phyloP scores from a whole-genome alignment of 208 protist species.

The Crithidia acanthocephali region DNA sequence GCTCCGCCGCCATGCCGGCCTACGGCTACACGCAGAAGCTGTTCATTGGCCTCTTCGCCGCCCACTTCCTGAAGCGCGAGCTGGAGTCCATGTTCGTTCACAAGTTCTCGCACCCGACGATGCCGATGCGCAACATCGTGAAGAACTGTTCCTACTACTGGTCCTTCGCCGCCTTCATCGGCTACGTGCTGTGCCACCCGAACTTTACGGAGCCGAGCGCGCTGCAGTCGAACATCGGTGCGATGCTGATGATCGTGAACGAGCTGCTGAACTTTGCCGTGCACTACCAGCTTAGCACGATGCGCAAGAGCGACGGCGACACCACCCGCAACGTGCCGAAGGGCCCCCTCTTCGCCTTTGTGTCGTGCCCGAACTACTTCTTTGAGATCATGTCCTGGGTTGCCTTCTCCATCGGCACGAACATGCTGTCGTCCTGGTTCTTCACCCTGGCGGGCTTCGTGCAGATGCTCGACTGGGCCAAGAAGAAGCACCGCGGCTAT shows the following conservation, averaged over 20 bases:
- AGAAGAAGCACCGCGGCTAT: constrained; percentile 88
- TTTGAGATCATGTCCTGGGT: constrained; percentile 96
- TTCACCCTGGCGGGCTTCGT: constrained; percentile 82
- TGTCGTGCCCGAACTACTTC: constrained; percentile 96
- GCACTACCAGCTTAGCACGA: constrained; percentile 89
- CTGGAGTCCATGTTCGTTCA: constrained; percentile 96
- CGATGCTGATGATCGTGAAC: constrained; percentile 64
- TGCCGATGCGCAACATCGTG: constrained; percentile 95
- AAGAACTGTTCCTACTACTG: constrained; percentile 97
- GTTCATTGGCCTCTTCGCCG: constrained; percentile 79
- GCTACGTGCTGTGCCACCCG: constrained; percentile 91
- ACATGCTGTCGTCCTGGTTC: constrained; percentile 77
- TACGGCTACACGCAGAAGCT: constrained; percentile 81
- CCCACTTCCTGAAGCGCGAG: constrained; percentile 95
- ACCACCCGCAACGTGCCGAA: constrained; percentile 79
- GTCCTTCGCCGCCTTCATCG: constrained; percentile 91
- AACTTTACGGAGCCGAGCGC: constrained; percentile 78
- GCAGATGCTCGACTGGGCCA: constrained; percentile 89
- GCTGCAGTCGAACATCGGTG: constrained; percentile 51
- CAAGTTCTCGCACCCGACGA: constrained; percentile 94
- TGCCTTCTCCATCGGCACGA: constrained; percentile 89
- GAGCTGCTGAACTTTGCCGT: constrained; percentile 92
- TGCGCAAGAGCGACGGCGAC: constrained; percentile 82
- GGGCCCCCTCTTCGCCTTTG: constrained; percentile 87
- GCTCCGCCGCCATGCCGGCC: constrained; percentile 32